phyloP scores from a whole-genome alignment of 345 rosid species.

The Eutrema yunnanense region DNA sequence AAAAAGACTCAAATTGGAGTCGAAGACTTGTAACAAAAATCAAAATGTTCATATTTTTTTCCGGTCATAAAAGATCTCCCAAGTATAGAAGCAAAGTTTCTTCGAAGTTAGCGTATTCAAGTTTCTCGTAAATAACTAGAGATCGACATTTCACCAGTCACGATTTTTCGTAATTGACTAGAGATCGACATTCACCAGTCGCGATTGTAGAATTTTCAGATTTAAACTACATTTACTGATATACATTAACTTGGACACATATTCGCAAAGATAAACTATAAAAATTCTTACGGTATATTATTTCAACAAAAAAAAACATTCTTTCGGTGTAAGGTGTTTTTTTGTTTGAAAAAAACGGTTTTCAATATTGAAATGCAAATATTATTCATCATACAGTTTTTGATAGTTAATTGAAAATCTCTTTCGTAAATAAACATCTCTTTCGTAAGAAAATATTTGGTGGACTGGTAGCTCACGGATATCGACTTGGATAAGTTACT shows the following conservation, averaged over 20 bases:
- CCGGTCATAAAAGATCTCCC: neutral
- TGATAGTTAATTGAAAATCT: no score
- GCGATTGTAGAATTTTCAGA: neutral
- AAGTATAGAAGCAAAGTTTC: neutral
- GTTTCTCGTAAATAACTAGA: neutral
- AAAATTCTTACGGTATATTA: no score
- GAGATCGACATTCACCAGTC: neutral
- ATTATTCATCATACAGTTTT: no score
- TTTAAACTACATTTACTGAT: neutral
- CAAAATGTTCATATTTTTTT: neutral
- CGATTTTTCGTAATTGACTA: neutral
- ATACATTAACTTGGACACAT: neutral
- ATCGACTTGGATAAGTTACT: neutral
- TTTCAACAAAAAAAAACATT: neutral
- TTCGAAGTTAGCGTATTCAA: neutral
- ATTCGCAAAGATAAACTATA: neutral
- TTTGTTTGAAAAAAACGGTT: no score
- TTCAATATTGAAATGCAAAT: no score
- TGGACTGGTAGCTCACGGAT: conserved; percentile 5
- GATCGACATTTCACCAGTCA: neutral
- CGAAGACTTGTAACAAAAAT: neutral
- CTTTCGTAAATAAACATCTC: neutral
- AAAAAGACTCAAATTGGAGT: neutral
- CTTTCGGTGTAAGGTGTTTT: neutral
- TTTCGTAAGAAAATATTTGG: neutral